Conservation (phyloP, 2,329 filamentous ascomycete genomes). For the Mariannaea elegans region DNA sequence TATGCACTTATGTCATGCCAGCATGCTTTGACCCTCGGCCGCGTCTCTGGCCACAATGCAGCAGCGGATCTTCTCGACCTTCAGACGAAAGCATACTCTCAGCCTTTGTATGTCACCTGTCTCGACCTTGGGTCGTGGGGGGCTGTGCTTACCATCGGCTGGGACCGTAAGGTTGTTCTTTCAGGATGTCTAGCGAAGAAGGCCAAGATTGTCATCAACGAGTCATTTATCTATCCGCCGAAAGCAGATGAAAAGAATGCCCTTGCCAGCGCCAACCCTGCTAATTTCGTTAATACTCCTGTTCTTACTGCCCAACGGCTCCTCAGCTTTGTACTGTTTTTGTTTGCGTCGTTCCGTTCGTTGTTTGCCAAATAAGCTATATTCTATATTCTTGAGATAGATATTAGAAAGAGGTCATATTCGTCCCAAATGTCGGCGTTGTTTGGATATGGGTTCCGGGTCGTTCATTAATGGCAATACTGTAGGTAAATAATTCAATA, state of each 20-base stretch:
- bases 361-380: no score
- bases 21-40: conserved; percentile 47
- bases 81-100: conserved; percentile 37
- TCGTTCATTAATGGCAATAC: no score
- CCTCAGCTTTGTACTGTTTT: not conserved
- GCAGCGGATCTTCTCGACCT: conserved; percentile 44
- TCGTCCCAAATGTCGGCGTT: no score
- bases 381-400: no score
- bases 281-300: not conserved
- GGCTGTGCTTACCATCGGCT: conserved; percentile 41
- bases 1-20: conserved; percentile 49
- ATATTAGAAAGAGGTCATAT: no score
- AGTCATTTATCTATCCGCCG: conserved; percentile 42
- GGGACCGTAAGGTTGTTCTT: conserved; percentile 41
- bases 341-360: not conserved
- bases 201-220: conserved; percentile 46
- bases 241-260: not conserved
- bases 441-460: no score
- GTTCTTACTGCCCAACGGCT: not conserved
- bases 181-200: conserved; percentile 42
- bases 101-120: conserved; percentile 43
- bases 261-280: not conserved
- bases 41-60: conserved; percentile 44
- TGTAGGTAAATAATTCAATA: no score
- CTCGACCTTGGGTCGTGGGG: conserved; percentile 46